Evolutionary conservation across 2,329 filamentous ascomycete species (phyloP).

Genomic region (Sphaceloma murrayae): DNA sequence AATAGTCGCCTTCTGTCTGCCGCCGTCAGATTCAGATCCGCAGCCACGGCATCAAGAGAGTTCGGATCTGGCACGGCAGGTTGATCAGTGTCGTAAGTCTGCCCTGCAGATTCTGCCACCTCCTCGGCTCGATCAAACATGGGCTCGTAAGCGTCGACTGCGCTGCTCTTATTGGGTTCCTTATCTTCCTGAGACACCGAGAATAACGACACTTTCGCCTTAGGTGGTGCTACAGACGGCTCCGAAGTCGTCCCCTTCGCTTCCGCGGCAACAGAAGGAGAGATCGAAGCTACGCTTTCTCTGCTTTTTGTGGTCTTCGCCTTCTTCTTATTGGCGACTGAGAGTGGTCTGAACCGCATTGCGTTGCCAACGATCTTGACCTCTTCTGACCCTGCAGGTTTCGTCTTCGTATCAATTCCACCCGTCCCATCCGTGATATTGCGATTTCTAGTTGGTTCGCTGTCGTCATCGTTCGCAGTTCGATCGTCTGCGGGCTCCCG

Average conservation of each 20-base stretch:
- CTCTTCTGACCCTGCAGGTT: conserved; percentile 40
- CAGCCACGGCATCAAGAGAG: conserved; percentile 60
- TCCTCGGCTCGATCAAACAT: conserved; percentile 23
- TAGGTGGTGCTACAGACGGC: conserved; percentile 27
- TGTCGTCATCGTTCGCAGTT: conserved; percentile 16
- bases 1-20: conserved; percentile 75
- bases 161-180: conserved; percentile 19
- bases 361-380: conserved; percentile 66
- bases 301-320: conserved; percentile 31
- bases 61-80: conserved; percentile 34
- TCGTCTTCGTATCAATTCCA: too few species aligned
- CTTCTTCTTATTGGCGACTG: conserved; percentile 64
- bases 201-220: conserved; percentile 61
- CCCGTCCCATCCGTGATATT: too few species aligned
- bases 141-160: too few species aligned
- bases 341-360: conserved; percentile 81
- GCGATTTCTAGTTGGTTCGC: conserved; percentile 26
- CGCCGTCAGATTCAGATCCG: conserved; percentile 68
- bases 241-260: conserved; percentile 18
- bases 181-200: conserved; percentile 46
- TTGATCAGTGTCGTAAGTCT: too few species aligned
- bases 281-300: conserved; percentile 20
- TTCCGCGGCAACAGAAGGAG: conserved; percentile 1
- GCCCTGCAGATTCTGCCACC: too few species aligned
- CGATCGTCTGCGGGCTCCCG: conserved; percentile 39